Percentiles rank a stretch among this genome's conserved stretches.
Conservation (phyloP, 495 filamentous ascomycete species). For the Diplogelasinospora grovesii region DNA sequence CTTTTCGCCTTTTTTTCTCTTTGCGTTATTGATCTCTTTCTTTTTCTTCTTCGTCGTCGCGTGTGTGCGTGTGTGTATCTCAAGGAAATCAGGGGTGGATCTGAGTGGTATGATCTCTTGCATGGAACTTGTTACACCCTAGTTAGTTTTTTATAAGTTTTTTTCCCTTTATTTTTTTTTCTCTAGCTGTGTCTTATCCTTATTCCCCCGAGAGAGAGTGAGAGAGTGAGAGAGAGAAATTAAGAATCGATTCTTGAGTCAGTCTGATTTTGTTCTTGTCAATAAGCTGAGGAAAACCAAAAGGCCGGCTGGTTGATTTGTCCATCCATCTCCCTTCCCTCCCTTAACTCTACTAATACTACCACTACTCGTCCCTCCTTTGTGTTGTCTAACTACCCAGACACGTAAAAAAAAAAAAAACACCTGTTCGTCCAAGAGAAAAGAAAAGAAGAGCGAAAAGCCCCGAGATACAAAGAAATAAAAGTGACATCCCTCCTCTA, state of each 20-base stretch:
- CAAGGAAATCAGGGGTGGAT: no score
- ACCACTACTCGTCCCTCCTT: not conserved
- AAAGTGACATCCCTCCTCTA: no score
- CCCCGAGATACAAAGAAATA: no score
- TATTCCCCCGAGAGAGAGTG: not conserved
- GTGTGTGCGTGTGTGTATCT: no score
- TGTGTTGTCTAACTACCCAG: conserved; percentile 9
- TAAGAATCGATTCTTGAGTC: no score
- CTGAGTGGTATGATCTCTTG: no score
- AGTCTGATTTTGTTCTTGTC: conserved; percentile 1
- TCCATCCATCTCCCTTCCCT: conserved; percentile 3
- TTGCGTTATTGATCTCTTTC: no score
- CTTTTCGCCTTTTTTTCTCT: no score
- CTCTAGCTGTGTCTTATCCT: no score
- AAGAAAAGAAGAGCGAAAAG: no score
- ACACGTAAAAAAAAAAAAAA: conserved; percentile 2
- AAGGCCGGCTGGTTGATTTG: conserved; percentile 7
- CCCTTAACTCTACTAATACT: no score
- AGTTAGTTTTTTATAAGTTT: not conserved
- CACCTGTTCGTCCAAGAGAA: not conserved
- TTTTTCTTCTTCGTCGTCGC: no score
- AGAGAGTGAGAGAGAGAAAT: not conserved
- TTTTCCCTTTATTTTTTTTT: conserved; percentile 1
- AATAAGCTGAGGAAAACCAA: conserved; percentile 9
- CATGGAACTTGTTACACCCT: not conserved